Conservation (phyloP, 257 asterid genomes). For the Coffea eugenioides region DNA sequence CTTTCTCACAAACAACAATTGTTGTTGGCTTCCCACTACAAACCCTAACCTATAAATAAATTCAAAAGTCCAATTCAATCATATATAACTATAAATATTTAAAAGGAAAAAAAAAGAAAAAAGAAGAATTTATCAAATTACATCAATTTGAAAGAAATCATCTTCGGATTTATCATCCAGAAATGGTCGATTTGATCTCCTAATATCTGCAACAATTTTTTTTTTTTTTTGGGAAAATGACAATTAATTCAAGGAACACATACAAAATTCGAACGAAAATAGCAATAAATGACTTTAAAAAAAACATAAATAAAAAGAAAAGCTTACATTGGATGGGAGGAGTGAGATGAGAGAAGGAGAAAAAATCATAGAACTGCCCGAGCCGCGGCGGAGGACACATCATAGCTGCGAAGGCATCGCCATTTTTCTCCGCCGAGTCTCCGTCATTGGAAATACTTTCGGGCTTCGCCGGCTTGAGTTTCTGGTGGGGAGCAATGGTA, state of each 20-base stretch:
- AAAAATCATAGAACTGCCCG: constrained; percentile 77
- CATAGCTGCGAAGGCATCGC: constrained; percentile 37
- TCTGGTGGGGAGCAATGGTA: constrained; percentile 24
- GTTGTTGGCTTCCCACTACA: constrained; percentile 84
- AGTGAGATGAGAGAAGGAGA: constrained; percentile 75
- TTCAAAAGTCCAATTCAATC: background rate
- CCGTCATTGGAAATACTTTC: constrained; percentile 32
- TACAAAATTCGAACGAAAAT: no score
- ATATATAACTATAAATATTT: background rate
- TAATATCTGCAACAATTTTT: constrained; percentile 52
- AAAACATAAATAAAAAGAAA: constrained; percentile 3
- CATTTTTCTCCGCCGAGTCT: constrained; percentile 45
- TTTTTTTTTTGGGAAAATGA: background rate
- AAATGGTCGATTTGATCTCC: constrained; percentile 74
- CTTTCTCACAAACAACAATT: constrained; percentile 64
- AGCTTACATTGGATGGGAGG: constrained; percentile 77
- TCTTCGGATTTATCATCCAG: constrained; percentile 75
- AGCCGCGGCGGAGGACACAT: constrained; percentile 84
- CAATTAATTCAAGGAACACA: background rate
- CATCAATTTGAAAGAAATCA: constrained; percentile 86
- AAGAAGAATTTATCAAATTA: constrained; percentile 33
- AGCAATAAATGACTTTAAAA: background rate
- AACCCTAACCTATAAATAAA: constrained; percentile 53
- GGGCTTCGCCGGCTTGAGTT: constrained; percentile 36
- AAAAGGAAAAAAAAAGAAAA: background rate